Conservation (phyloP, 2,329 filamentous ascomycete species). For the Alternaria novae-zelandiae region DNA sequence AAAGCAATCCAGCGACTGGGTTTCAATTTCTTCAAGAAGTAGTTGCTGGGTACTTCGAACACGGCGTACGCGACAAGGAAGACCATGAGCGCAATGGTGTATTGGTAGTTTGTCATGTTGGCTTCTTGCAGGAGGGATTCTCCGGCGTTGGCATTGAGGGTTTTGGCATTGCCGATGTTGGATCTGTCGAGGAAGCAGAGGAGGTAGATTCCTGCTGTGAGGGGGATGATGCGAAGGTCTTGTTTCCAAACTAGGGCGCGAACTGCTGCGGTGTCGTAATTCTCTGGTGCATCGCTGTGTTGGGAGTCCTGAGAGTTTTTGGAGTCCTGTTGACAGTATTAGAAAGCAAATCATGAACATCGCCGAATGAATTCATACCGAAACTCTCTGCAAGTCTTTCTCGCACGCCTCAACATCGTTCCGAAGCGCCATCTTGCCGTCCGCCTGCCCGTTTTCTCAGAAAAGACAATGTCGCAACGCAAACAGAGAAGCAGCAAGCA, state of each 20-base stretch:
- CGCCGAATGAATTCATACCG: not conserved
- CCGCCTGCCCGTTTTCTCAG: not conserved
- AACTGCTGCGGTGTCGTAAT: not conserved
- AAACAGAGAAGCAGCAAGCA: not conserved
- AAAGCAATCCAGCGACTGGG: conserved; percentile 49
- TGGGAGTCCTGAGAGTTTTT: not conserved
- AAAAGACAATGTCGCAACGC: not conserved
- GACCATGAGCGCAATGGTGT: conserved; percentile 34
- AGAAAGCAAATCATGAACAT: not conserved
- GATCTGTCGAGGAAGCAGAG: conserved; percentile 68
- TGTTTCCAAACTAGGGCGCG: conserved; percentile 37
- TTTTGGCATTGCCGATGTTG: conserved; percentile 66
- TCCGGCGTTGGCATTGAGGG: conserved; percentile 65
- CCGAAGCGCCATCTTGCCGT: not conserved
- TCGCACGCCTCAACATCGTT: not conserved
- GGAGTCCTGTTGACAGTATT: not conserved
- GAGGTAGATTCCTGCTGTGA: conserved; percentile 69
- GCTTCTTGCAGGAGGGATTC: conserved; percentile 70
- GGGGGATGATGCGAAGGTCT: conserved; percentile 67
- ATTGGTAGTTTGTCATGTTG: conserved; percentile 67
- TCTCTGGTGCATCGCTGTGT: not conserved
- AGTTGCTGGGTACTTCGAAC: conserved; percentile 62
- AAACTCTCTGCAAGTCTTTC: not conserved
- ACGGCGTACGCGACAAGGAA: conserved; percentile 45
- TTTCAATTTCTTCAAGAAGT: conserved; percentile 64